A percentile compares a stretch with the other conserved stretches of the same genome.
Conservation (phyloP, 2,329 filamentous ascomycete genomes). For the Microthyrium microscopicum region DNA sequence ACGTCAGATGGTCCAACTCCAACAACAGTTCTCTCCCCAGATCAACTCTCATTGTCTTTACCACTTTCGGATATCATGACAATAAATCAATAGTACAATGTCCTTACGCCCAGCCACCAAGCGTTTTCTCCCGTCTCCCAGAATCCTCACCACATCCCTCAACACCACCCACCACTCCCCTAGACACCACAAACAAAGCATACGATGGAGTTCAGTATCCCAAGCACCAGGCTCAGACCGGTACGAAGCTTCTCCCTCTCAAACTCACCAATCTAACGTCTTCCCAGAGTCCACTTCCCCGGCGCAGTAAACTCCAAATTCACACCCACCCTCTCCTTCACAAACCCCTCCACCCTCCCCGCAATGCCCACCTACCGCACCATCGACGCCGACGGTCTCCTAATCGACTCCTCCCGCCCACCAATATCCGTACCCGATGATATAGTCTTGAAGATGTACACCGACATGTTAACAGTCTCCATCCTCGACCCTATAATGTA, state of each 20-base stretch:
- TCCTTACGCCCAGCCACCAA: no score
- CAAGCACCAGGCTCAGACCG: conserved; percentile 42
- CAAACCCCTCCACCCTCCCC: conserved; percentile 51
- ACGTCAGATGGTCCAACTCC: no score
- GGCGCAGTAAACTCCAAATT: conserved; percentile 94
- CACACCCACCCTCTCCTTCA: conserved; percentile 62
- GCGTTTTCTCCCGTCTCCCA: no score
- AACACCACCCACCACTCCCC: background rate
- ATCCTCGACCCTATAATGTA: conserved; percentile 98
- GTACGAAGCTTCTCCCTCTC: conserved; percentile 22
- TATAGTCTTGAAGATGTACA: conserved; percentile 45
- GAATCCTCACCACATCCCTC: no score
- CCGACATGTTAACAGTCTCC: conserved; percentile 43
- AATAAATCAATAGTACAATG: no score
- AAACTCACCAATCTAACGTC: background rate
- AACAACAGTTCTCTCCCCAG: no score
- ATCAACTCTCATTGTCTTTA: no score
- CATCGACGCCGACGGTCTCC: conserved; percentile 71
- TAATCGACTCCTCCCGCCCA: conserved; percentile 57
- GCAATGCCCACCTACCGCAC: conserved; percentile 84
- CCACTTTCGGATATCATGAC: no score
- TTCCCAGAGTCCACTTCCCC: conserved; percentile 52
- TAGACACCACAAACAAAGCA: no score
- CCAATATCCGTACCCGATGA: conserved; percentile 47
- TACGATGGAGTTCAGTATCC: conserved; percentile 40